A percentile compares a stretch with the other conserved stretches of the same genome.
These are phyloP conservation scores for Lindgomyces ingoldianus DNA, from an alignment of 495 filamentous ascomycete genomes.

Conservation along the genomic window DNA sequence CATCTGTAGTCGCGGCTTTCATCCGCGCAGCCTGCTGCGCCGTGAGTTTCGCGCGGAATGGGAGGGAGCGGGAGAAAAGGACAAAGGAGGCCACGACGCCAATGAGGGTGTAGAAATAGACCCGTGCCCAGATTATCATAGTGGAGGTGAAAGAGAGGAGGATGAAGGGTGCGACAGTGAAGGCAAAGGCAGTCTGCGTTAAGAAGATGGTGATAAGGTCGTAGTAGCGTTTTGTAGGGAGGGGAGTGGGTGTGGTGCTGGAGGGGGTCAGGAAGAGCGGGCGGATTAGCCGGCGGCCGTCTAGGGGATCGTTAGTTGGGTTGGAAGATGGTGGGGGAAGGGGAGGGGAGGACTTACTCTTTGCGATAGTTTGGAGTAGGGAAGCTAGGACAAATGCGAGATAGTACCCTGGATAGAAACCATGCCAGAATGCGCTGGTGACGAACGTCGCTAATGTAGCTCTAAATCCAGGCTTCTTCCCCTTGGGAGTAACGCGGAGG, in stretches of 20 bases:
- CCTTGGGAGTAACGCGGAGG: slow-evolving; percentile 88
- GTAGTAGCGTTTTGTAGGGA: slow-evolving; percentile 78
- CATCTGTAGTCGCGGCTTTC: slow-evolving; percentile 15
- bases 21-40: slow-evolving; percentile 44
- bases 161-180: slow-evolving; percentile 79
- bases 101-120: slow-evolving; percentile 86
- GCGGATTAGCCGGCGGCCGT: slow-evolving; percentile 74
- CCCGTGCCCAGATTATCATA: slow-evolving; percentile 71
- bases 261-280: slow-evolving; percentile 88
- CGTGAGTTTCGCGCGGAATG: slow-evolving; percentile 52
- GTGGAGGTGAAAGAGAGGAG: slow-evolving; percentile 69
- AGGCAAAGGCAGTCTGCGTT: slow-evolving; percentile 83
- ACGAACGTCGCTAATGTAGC: slow-evolving; percentile 92
- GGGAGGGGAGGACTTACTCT: slow-evolving; percentile 76
- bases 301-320: slow-evolving; percentile 22
- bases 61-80: slow-evolving; percentile 58
- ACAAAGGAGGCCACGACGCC: slow-evolving; percentile 62
- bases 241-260: slow-evolving; percentile 61
- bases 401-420: slow-evolving; percentile 97
- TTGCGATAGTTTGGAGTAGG: slow-evolving; percentile 88
- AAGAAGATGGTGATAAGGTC: slow-evolving; percentile 76
- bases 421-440: slow-evolving; percentile 96
- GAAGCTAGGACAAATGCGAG: slow-evolving; percentile 83
- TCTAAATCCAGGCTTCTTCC: slow-evolving; percentile 94
- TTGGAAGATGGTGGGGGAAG: background rate